phyloP scores from a whole-genome alignment of 352 stramenopile species.

The Globisporangium takayamanum region DNA sequence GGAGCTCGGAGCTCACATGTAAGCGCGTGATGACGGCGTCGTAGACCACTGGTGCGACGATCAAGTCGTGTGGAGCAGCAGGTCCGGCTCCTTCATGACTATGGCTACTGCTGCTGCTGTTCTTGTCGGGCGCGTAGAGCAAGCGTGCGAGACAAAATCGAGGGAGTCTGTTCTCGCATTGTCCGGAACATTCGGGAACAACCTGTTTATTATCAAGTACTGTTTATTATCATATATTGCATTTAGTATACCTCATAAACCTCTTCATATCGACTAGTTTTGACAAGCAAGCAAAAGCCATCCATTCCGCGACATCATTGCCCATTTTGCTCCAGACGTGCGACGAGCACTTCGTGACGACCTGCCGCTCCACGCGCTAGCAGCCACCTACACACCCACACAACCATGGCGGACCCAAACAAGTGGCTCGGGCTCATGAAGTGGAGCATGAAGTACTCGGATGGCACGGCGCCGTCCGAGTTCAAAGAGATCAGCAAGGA shows the following conservation, averaged over 20 bases:
- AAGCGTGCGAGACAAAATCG: conserved; percentile 15
- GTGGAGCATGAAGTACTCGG: conserved; percentile 86
- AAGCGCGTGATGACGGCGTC: conserved; percentile 30
- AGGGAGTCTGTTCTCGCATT: background rate
- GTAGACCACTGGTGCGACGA: conserved; percentile 25
- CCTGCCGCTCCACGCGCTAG: background rate
- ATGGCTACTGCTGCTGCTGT: background rate
- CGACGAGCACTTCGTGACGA: background rate
- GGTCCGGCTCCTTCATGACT: background rate
- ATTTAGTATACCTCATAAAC: background rate
- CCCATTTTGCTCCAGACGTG: no score
- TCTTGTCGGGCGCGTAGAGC: conserved; percentile 20
- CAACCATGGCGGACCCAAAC: conserved; percentile 53
- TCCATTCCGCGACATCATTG: no score
- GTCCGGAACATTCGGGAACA: background rate
- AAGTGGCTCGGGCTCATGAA: conserved; percentile 87
- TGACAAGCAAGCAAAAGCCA: no score
- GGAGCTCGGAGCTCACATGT: conserved; percentile 30
- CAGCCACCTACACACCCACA: conserved; percentile 2
- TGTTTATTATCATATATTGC: background rate
- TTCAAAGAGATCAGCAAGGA: conserved; percentile 70
- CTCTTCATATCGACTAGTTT: no score
- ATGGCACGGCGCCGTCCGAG: conserved; percentile 64
- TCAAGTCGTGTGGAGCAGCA: conserved; percentile 26
- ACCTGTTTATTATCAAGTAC: background rate